Evolutionary conservation across 495 filamentous ascomycete species (phyloP).

Genomic region (Neurospora pannonica): DNA sequence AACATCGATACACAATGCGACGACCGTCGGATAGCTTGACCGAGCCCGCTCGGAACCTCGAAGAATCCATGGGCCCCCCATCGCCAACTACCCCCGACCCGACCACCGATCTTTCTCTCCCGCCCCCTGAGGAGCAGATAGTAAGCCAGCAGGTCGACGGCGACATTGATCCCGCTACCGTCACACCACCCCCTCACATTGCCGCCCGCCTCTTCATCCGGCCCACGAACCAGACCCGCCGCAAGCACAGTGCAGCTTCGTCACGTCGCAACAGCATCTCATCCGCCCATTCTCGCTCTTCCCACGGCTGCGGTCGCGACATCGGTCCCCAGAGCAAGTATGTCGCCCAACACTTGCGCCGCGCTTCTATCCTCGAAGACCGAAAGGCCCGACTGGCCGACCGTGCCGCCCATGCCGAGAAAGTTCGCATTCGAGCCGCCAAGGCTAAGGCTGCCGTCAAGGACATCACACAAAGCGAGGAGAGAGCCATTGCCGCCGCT

Average conservation of each 20-base stretch:
- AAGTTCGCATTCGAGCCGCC: slow-evolving; percentile 88
- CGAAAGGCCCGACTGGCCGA: slow-evolving; percentile 90
- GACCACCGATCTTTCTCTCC: slow-evolving; percentile 24
- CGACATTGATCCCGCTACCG: slow-evolving; percentile 30
- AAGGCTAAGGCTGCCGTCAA: slow-evolving; percentile 67
- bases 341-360: slow-evolving; percentile 81
- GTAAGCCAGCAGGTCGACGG: slow-evolving; percentile 11
- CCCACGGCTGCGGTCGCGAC: slow-evolving; percentile 49
- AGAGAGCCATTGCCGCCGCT: slow-evolving; percentile 80
- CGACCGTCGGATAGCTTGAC: slow-evolving; percentile 33
- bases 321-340: slow-evolving; percentile 66
- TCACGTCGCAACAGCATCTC: slow-evolving; percentile 86
- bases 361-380: slow-evolving; percentile 83
- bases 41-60: slow-evolving; percentile 36
- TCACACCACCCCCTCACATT: slow-evolving; percentile 69
- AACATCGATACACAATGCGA: slow-evolving; percentile 22
- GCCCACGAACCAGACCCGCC: slow-evolving; percentile 52
- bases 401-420: slow-evolving; percentile 88
- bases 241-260: slow-evolving; percentile 76
- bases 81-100: slow-evolving; percentile 23
- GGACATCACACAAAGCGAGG: slow-evolving; percentile 56
- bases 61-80: slow-evolving; percentile 31
- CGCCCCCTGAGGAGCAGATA: slow-evolving; percentile 27
- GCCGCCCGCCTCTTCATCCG: slow-evolving; percentile 73
- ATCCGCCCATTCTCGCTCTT: slow-evolving; percentile 63